Evolutionary conservation across 371 early-diverging fungal species (phyloP), one percentile per base, ranked within the genome.

Genomic region (Chytridiales sp.): DNA sequence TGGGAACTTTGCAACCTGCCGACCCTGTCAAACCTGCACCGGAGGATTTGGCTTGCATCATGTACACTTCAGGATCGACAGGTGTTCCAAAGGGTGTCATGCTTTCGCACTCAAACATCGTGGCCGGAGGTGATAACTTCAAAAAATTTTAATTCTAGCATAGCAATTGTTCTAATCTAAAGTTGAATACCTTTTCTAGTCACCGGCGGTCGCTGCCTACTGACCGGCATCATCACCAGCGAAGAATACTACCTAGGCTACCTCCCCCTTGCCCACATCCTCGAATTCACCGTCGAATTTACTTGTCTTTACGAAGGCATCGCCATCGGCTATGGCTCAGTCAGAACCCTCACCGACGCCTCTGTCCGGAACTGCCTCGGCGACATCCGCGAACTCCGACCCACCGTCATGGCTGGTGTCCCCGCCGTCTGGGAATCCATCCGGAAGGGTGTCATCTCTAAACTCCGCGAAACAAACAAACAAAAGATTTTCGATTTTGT

Each of bases 11-110:
- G 38, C 38, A 38, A 38, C 38, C 84, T 3, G 70, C 65, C n/a
- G 84, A 82, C 34, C 78, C 86, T 9, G 70, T 70, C 17, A 78
- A 81, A 15, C 89, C 95, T 15, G 81, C 76, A 24, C 75, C 83
- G 30, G 87, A 91, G 47, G 91, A 91, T 64, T 63, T 88, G 44
- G 91, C 93, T 65, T 86, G 94, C 74, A 75, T 70, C 49, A 92
- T 94, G 84, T 99, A 97, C 74, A 96, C 99, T 24, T 93, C 93
- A 39, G 99, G 97, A 43, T 89, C 92, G 1, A 91, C 93, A 4
- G 98, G 98, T 34, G 80, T 76, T 53, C 90, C 95, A 39, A 96
- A 94, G 76, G 96, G 95, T 60, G 91, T 93, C 4, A 72, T 90
- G 68, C 67, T 94, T 22, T 81, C 87, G n/a, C 95, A 96, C 72